Evolutionary conservation across 2,329 filamentous ascomycete species (phyloP), one percentile per base, ranked within the genome.

Genomic region (Cladosporium oxysporum): DNA sequence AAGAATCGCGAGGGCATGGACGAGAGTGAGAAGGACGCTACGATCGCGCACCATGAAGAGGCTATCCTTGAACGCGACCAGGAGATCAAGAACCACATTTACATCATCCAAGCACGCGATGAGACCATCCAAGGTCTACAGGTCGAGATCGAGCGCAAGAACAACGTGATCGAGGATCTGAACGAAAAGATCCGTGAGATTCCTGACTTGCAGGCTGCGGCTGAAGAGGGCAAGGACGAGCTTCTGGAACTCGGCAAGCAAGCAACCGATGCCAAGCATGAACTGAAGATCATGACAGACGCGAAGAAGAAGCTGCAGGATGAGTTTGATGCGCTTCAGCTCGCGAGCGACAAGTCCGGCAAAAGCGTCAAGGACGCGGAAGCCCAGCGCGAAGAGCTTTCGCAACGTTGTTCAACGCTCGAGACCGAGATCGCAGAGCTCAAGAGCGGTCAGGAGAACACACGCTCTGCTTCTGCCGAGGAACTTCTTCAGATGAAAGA

Each of bases 111-210:
- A n/a, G 81, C 87, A 47, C 93, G 92, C 73, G 89, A 93, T 69
- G 83, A 83, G 1, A 88, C 88, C 47, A 93, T 97, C 62, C 87
- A 91, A 63, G 85, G 84, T 16, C 81, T 97, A 5, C 86, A 86
- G 29, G 68, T 64, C 12, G 68, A 69, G 61, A 58, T 75, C 44
- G 69, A 70, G 62, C 71, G 67, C n/a, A 69, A 75, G 59, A 69
- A 71, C 12, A 68, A 52, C 16, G 14, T 31, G 28, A 66, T 66
- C 53, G 58, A 58, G 31, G 23, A 53, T 31, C 65, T 76, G 11
- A 65, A 69, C 37, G 71, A 74, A 50, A 65, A 71, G 64, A 71
- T 76, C 11, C 55, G 58, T 5, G 49, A 63, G 33, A 23, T 44
- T 3, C 71, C 71, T 10, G 67, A 62, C 29, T 62, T 72, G 8